Base-by-base conservation (phyloP, 169 alveolate species). In the Cryptosporidium viatorum region DNA sequence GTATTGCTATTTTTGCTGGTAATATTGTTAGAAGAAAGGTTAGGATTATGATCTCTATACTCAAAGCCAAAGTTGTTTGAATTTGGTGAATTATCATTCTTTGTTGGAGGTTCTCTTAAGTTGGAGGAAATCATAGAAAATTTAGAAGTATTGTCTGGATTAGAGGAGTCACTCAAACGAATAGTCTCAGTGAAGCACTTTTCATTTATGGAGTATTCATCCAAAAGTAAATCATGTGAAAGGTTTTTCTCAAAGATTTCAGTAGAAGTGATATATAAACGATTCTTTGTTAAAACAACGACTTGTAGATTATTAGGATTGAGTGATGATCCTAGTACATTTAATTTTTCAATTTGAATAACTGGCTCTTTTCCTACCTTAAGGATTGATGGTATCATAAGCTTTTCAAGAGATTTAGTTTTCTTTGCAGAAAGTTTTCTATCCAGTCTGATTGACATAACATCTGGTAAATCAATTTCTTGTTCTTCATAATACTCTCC, bases 391-490 rank as follows among this genome's bases (percentile, higher is more conserved):
- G 73, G 67, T 26, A 80, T 62, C 37, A 62, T 26, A 18, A 80
- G 50, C 35, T 80, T 65, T 8, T 80, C 75, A 26, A 41, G 33
- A 29, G 73, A 65, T 41, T 80, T 80, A 4, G 74, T 39, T 23
- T 35, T 60, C 29, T 60, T 55, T 33, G 65, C 58, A 39, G 73
- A 14, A 23, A 62, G 59, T 31, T 62, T 62, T 80, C 89, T 80
- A n/a, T 80, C 69, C 18, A 62, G 7, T 43, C 89, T 59, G 31
- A 65, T 65, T 14, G 89, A 80, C 75, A 80, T 62, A 21, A 80
- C 60, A 65, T 80, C 89, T 9, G 89, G 89, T 60, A 80, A 26
- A 14, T 80, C 75, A 26, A 62, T 35, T 80, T 62, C 89, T 62
- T 67, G 51, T 33, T 80, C 89, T 52, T 73, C 68, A 29, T 73